Evolutionary conservation across 371 early-diverging fungal genomes (phyloP).

Genomic region (Circinella umbellata): DNA sequence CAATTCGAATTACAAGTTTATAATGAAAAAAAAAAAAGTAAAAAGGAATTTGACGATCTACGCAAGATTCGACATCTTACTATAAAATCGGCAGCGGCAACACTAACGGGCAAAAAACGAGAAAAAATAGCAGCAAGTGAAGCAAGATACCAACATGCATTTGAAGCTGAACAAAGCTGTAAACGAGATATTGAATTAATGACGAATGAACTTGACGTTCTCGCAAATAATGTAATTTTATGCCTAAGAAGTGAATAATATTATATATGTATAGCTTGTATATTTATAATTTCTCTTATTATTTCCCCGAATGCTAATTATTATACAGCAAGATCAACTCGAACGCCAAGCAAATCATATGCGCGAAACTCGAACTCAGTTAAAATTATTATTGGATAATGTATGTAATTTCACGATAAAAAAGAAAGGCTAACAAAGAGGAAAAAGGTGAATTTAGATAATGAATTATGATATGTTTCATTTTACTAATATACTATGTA

Average conservation of each 20-base stretch:
- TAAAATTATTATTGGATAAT: conserved; percentile 18
- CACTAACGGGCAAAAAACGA: conserved; percentile 46
- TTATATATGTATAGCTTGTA: neutral
- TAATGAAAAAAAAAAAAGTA: conserved; percentile 12
- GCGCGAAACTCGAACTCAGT: conserved; percentile 2
- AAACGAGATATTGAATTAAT: conserved; percentile 36
- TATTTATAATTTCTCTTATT: neutral
- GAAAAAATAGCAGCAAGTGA: conserved; percentile 38
- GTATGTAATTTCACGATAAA: conserved; percentile 11
- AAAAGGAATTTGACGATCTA: conserved; percentile 43
- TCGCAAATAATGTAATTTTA: conserved; percentile 17
- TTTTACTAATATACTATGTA: neutral
- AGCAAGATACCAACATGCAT: conserved; percentile 45
- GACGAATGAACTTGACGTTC: conserved; percentile 10
- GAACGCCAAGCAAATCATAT: conserved; percentile 21
- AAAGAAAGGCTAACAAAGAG: neutral
- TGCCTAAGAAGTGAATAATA: too few relatives aligned
- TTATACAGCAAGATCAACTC: conserved; percentile 17
- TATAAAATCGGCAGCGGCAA: conserved; percentile 44
- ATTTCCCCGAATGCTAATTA: neutral
- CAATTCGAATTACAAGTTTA: too few relatives aligned
- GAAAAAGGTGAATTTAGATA: neutral
- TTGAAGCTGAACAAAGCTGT: conserved; percentile 45
- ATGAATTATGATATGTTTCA: neutral
- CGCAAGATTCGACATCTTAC: conserved; percentile 44